Evolutionary conservation across 23 red algal genomes (phyloP).

Genomic region (Agarophyton chilense): DNA sequence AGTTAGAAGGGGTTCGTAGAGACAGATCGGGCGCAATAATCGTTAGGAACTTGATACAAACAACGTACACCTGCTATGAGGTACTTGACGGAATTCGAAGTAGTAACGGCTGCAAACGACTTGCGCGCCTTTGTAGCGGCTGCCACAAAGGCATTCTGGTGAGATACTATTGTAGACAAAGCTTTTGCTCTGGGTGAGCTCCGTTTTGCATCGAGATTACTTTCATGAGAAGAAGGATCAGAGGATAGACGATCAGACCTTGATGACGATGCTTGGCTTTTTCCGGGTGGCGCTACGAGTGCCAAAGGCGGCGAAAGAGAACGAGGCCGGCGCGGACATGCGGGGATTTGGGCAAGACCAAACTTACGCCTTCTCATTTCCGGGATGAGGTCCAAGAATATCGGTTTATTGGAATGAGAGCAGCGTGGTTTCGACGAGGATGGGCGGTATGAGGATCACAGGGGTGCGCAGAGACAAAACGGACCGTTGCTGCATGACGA

Average conservation of each 20-base stretch:
- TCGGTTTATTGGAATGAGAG: background rate
- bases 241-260: background rate
- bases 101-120: background rate
- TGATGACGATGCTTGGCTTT: background rate
- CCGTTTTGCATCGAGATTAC: background rate
- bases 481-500: background rate
- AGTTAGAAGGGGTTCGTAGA: background rate
- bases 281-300: slow-evolving; percentile 6
- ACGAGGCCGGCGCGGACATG: slow-evolving; percentile 19
- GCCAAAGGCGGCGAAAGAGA: background rate
- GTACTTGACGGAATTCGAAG: slow-evolving; percentile 74
- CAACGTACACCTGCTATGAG: slow-evolving; percentile 73
- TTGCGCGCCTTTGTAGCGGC: slow-evolving; percentile 14
- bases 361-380: background rate
- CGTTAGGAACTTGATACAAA: background rate
- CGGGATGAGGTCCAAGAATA: background rate
- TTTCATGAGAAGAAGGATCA: background rate
- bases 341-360: background rate
- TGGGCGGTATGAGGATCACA: background rate
- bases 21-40: background rate
- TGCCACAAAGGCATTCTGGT: slow-evolving; percentile 13
- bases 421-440: background rate
- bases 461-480: background rate
- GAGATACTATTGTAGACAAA: background rate
- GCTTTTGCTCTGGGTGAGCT: background rate